Evolutionary conservation across 208 protist species (phyloP), one percentile per base, ranked within the genome.

Genomic region (Naegleria lovaniensis): DNA sequence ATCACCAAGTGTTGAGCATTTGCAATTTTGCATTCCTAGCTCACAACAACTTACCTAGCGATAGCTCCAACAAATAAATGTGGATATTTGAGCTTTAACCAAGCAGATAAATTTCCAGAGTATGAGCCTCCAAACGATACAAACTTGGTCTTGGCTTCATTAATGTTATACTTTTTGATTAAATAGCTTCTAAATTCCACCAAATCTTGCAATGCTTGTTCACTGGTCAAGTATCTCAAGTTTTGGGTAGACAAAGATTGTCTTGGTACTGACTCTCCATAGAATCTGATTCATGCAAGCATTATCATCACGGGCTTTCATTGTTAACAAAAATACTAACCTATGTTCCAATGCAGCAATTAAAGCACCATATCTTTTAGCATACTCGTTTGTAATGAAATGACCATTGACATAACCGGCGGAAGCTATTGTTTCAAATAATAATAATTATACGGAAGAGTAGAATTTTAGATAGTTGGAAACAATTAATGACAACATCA

Each of bases 71-170:
- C 85, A n/a, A 88, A 88, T 36, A 88, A 88, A 58, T 88, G 39
- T 29, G 92, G 92, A 41, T 91, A 92, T 86, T 93, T 93, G 2
- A 25, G 6, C 33, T 41, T 91, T 0, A 38, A 11, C 92, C 92
- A 93, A 1, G 92, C 92, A 25, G 90, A n/a, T n/a, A 93, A 91
- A 67, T 88, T 85, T 25, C 92, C 92, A 79, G 92, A 92, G 36
- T 93, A 93, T n/a, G 40, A 89, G 29, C 92, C 92, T 38, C 92
- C 92, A 75, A 90, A 22, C 6, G 13, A 7, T 11, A 93, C 33
- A 55, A 55, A 92, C 25, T 79, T 76, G 9, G 25, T 89, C 38
- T 43, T 51, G 36, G n/a, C 33, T 85, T 25, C 19, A n/a, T 51
- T 87, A 6, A 91, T 38, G 15, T 13, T 22, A 85, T 76, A 90